Percentiles rank a stretch among this genome's conserved stretches.
Conservation (phyloP, 1,139 yeast genomes). For the Wickerhamiella infanticola region DNA sequence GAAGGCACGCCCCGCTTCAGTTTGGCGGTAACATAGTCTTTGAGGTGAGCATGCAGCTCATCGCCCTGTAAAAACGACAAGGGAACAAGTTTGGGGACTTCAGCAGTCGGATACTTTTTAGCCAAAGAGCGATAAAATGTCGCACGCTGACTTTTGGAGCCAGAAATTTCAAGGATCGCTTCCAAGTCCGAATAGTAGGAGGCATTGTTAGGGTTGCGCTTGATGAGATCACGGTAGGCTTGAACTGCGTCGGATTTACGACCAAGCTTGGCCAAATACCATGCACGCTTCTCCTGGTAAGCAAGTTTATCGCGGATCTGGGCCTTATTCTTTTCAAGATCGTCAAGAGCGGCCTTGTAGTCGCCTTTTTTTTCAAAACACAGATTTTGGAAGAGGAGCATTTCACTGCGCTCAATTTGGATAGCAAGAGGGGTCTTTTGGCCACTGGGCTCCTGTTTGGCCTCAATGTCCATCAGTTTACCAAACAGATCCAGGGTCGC, state of each 20-base stretch:
- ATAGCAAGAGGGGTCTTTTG: slow-evolving; percentile 28
- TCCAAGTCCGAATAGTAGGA: slow-evolving; percentile 55
- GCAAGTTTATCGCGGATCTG: slow-evolving; percentile 49
- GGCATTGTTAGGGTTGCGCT: slow-evolving; percentile 74
- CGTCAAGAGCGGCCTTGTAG: slow-evolving; percentile 44
- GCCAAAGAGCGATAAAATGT: slow-evolving; percentile 47
- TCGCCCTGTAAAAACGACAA: slow-evolving; percentile 51
- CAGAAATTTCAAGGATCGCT: slow-evolving; percentile 33
- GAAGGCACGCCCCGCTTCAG: slow-evolving; percentile 81
- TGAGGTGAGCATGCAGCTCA: slow-evolving; percentile 32
- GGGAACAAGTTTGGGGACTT: slow-evolving; percentile 66
- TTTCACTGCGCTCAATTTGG: slow-evolving; percentile 65
- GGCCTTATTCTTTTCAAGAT: slow-evolving; percentile 37
- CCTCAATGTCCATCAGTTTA: slow-evolving; percentile 25
- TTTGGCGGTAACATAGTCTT: slow-evolving; percentile 41
- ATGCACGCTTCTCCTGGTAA: slow-evolving; percentile 52
- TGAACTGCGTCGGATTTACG: slow-evolving; percentile 44
- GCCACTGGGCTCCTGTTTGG: slow-evolving; percentile 13
- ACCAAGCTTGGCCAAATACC: slow-evolving; percentile 35
- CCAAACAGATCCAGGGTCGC: slow-evolving; percentile 63
- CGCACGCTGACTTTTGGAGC: slow-evolving; percentile 17
- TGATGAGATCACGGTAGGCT: slow-evolving; percentile 52
- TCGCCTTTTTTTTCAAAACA: slow-evolving; percentile 53
- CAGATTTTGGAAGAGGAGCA: slow-evolving; percentile 55
- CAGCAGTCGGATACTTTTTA: slow-evolving; percentile 66